Evolutionary conservation across 768 basidiomycete species (phyloP).

Genomic region (Leccinum olivaceopallidum): DNA sequence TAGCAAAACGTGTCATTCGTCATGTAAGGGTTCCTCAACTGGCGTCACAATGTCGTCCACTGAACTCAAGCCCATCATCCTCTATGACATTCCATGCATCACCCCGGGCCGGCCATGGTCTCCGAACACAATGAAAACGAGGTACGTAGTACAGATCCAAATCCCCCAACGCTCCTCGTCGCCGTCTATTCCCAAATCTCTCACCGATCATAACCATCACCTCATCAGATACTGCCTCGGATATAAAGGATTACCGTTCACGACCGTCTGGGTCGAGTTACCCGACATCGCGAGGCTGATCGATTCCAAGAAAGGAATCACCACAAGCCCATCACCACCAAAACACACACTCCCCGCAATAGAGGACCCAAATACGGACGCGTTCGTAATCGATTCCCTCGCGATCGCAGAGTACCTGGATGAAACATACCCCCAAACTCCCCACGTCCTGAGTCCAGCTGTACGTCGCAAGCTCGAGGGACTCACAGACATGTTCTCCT

Average conservation of each 20-base stretch:
- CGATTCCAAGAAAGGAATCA: conserved; percentile 21
- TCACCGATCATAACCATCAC: not conserved
- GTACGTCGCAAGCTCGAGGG: conserved; percentile 35
- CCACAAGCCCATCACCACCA: conserved; percentile 17
- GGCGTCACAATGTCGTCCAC: conserved; percentile 10
- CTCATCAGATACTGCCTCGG: conserved; percentile 15
- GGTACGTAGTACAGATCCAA: not conserved
- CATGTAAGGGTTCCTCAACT: too few species aligned
- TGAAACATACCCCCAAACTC: conserved; percentile 45
- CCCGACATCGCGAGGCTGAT: conserved; percentile 44
- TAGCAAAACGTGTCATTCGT: not conserved
- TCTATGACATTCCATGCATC: conserved; percentile 39
- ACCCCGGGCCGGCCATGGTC: conserved; percentile 37
- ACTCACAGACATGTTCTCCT: conserved; percentile 22
- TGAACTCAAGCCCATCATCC: conserved; percentile 25
- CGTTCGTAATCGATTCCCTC: conserved; percentile 42
- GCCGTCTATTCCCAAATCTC: not conserved
- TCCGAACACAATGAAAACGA: conserved; percentile 30
- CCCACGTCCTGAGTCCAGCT: conserved; percentile 37
- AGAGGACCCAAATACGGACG: conserved; percentile 41
- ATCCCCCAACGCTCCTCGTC: too few species aligned
- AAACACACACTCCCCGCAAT: conserved; percentile 50
- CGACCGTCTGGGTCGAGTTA: conserved; percentile 31
- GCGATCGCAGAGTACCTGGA: conserved; percentile 54
- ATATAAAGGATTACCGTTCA: conserved; percentile 16